phyloP scores from a whole-genome alignment of 2,329 filamentous ascomycete species.

The Penicillium sumatraense region DNA sequence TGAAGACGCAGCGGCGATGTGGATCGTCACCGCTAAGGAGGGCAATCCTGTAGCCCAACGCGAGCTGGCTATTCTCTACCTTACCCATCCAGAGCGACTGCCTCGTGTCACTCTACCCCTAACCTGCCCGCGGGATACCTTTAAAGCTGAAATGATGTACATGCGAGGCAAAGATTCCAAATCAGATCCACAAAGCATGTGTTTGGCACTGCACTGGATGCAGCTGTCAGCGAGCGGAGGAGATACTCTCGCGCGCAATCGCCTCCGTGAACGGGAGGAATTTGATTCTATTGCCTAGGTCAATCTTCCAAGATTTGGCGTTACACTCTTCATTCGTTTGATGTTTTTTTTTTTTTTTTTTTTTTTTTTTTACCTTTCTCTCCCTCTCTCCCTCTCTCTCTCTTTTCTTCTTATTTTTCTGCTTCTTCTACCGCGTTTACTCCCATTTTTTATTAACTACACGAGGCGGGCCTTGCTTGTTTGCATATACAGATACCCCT shows the following conservation, averaged over 20 bases:
- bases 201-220: constrained; percentile 97
- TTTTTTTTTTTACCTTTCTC: not conserved
- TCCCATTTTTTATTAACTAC: constrained; percentile 11
- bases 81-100: constrained; percentile 87
- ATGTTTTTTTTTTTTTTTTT: constrained; percentile 2
- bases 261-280: constrained; percentile 73
- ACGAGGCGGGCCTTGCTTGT: constrained; percentile 24
- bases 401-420: constrained; percentile 1
- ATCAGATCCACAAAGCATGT: constrained; percentile 87
- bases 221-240: constrained; percentile 84
- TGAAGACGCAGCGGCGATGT: constrained; percentile 83
- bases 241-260: constrained; percentile 80
- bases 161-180: constrained; percentile 64
- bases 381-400: constrained; percentile 6
- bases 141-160: constrained; percentile 84
- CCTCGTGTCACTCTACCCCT: constrained; percentile 79
- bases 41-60: constrained; percentile 86
- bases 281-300: constrained; percentile 62
- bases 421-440: not conserved
- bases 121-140: constrained; percentile 82
- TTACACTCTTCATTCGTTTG: constrained; percentile 19
- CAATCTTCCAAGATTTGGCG: no score
- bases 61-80: constrained; percentile 89
- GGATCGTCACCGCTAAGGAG: constrained; percentile 91
- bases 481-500: constrained; percentile 32